phyloP scores from a whole-genome alignment of 2,329 filamentous ascomycete species.

The Colletotrichum spaethianum region DNA sequence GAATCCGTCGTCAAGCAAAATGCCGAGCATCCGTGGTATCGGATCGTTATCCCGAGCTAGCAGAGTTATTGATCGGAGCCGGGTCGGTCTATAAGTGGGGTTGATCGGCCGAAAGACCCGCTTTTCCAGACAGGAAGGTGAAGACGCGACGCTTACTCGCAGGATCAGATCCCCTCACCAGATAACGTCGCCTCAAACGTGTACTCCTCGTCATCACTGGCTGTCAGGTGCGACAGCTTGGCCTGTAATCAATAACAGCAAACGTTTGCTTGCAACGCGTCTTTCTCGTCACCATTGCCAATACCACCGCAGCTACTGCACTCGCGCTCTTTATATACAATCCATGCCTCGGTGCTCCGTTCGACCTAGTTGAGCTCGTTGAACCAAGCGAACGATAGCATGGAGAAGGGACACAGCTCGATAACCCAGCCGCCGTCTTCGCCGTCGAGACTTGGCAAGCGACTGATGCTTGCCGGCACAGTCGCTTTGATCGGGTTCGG shows the following conservation, averaged over 20 bases:
- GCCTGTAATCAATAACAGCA: too few relatives aligned
- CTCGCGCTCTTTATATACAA: background rate
- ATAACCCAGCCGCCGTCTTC: too few relatives aligned
- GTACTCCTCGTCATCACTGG: background rate
- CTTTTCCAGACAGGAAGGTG: background rate
- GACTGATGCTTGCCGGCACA: constrained; percentile 2
- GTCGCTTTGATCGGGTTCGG: constrained; percentile 11
- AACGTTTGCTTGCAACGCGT: background rate
- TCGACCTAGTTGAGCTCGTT: background rate
- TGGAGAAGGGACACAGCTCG: constrained; percentile 15
- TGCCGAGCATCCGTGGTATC: background rate
- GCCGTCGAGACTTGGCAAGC: background rate
- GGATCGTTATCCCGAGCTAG: background rate
- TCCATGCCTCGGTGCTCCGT: background rate
- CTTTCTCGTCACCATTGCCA: too few relatives aligned
- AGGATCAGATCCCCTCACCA: constrained; percentile 20
- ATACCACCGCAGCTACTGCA: background rate
- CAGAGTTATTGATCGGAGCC: background rate
- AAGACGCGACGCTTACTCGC: background rate
- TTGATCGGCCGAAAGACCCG: background rate
- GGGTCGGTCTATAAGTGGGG: background rate
- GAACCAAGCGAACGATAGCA: background rate
- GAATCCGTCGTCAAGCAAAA: background rate
- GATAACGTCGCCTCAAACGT: constrained; percentile 4
- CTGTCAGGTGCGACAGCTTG: background rate